Evolutionary conservation across 306 rosid species (phyloP).

Genomic region (Mimosa pudica): DNA sequence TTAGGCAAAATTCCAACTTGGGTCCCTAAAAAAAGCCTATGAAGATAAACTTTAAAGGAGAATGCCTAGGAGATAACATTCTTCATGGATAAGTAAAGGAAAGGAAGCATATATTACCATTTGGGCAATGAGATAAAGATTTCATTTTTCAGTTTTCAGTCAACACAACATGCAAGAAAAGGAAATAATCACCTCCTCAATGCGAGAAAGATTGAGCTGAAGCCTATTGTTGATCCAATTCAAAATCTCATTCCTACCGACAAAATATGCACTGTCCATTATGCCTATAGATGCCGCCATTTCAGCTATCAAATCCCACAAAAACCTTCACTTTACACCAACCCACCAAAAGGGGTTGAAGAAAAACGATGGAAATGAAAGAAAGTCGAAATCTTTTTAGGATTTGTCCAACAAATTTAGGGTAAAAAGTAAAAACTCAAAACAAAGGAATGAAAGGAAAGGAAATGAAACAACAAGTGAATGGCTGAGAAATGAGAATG

Average conservation of each 20-base stretch:
- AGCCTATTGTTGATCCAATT: constrained; percentile 93
- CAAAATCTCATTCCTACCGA: constrained; percentile 95
- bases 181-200: constrained; percentile 73
- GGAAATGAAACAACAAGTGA: constrained; percentile 33
- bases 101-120: not conserved
- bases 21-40: not conserved
- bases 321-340: not conserved
- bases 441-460: constrained; percentile 22
- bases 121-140: not conserved
- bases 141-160: not conserved
- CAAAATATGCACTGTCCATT: constrained; percentile 97
- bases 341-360: not conserved
- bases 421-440: not conserved
- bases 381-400: constrained; percentile 30
- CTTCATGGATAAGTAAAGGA: constrained; percentile 3
- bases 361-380: not conserved
- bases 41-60: not conserved
- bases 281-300: constrained; percentile 95
- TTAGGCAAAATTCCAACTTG: not conserved
- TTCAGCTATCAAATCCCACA: constrained; percentile 28
- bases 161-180: constrained; percentile 1
- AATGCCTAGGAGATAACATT: not conserved
- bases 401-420: constrained; percentile 28
- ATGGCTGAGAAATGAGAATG: constrained; percentile 19
- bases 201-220: constrained; percentile 90